Conservation (phyloP, 139 green algal species). For the Mesotaenium endlicherianum region DNA sequence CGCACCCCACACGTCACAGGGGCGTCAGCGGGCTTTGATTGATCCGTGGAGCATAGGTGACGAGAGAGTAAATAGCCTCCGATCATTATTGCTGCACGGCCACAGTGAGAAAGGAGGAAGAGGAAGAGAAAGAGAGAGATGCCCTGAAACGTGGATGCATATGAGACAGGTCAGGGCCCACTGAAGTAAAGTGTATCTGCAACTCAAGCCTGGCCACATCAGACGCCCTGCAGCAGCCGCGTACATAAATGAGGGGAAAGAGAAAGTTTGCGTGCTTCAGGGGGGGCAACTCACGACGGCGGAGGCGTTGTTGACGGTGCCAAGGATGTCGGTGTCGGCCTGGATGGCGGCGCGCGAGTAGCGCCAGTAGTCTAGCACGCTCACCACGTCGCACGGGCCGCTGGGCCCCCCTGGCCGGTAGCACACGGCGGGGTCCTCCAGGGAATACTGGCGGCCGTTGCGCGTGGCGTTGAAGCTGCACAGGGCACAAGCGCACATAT, state of each 20-base stretch:
- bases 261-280: not conserved
- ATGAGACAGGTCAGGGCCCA: too few species aligned
- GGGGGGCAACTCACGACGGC: not conserved
- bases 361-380: slow-evolving; percentile 20
- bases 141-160: not conserved
- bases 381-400: slow-evolving; percentile 11
- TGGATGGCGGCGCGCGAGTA: slow-evolving; percentile 9
- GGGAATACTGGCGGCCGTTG: not conserved
- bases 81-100: not conserved
- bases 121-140: not conserved
- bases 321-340: not conserved
- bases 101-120: not conserved
- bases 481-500: too few species aligned
- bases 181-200: not conserved
- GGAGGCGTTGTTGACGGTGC: slow-evolving; percentile 16
- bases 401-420: slow-evolving; percentile 3
- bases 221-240: not conserved
- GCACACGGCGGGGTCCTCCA: slow-evolving; percentile 6
- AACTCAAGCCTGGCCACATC: not conserved
- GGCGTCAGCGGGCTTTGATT: too few species aligned
- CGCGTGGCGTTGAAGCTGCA: slow-evolving; percentile 3
- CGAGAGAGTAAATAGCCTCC: not conserved
- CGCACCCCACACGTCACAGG: too few species aligned
- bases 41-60: not conserved
- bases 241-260: not conserved